Base-by-base conservation (phyloP, 78 protist species). In the Chrysochromulina parva region DNA sequence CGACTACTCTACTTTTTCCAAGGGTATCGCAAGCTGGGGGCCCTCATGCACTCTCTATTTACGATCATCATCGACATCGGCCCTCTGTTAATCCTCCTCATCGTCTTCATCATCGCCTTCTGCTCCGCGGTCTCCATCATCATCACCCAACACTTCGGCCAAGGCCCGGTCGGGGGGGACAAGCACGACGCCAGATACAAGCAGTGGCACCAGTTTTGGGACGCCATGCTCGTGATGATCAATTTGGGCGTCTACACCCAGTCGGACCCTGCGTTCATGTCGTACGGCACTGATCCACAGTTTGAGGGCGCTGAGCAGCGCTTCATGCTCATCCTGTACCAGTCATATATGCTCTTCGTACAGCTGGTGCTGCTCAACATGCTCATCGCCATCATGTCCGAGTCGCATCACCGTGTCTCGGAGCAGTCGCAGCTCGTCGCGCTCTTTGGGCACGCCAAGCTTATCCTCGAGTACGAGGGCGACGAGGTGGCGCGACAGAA, bases 351-450 rank as follows among this genome's bases (percentile, higher is more conserved):
- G 58, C 24, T 76, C 38, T 0, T 47, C 60, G 38, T 52, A 59
- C 85, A 76, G 85, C 5, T 76, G 28, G 57, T 76, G 60, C 55
- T 76, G 60, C 85, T 76, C 59, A 76, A 76, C 58, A 3, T 76
- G 55, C 85, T 76, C 59, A 50, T 76, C n/a, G 85, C 85, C 53
- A 76, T 76, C 85, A 76, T 76, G 85, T 5, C 54, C 28, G 57
- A 76, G 47, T 50, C 85, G 85, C 14, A 76, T 28, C n/a, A 50
- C 28, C 26, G 24, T 0, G 58, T 76, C n/a, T 0, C 16, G n/a
- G 52, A 71, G 2, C n/a, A 28, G 52, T 17, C 52, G 10, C 11
- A 38, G 55, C 80, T 71, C 38, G 80, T 71, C 20, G 80, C 80
- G 80, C 4, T 2, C 1, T 71, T 71, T 14, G 80, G 28, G 80